Base-by-base conservation (phyloP, 2,329 filamentous ascomycete genomes). In the Penicillium sp. region DNA sequence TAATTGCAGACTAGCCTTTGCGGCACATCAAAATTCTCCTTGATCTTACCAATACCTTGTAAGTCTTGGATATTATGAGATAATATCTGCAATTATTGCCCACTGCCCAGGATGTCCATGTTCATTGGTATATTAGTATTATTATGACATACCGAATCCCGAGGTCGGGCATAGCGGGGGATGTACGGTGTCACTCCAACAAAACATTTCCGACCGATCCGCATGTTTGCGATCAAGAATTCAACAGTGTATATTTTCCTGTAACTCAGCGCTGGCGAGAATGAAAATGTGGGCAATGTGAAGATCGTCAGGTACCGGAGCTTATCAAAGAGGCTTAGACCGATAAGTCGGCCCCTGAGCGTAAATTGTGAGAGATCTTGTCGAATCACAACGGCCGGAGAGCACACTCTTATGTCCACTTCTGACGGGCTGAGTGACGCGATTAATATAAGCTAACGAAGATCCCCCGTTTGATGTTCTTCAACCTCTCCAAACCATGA, bases 281-380 rank as follows among this genome's bases (percentile, higher is more conserved):
- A 18, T 27, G 24, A 27, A 27, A 27, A 7, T 3, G 3, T 27
- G 24, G 24, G 24, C 1, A 27, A 6, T 27, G 24, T 8, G 21
- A 24, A 13, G 43, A 45, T 45, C 43, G 29, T 9, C 43, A 11
- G 49, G 16, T 11, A 40, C 38, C 18, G 2, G 22, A 31, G 36
- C 27, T 40, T 42, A 34, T 47, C 44, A 29, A 13, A 9, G 32
- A 21, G 50, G 50, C 50, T 52, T 52, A 43, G 45, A 24, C 21
- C n/a, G 36, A 52, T 42, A 34, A 14, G 47, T 40, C 18, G 34
- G 43, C 34, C 50, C 44, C 50, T 52, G 50, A 52, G 27, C 1
- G 16, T 27, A 27, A 27, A 27, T 27, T 27, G 24, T 5, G 24
- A 27, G 24, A 27, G 24, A 27, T 27, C 24, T 38, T 44, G 11